Base-by-base conservation (phyloP, 1,284 basidiomycete genomes). In the Cystobasidiaceae sp. region DNA sequence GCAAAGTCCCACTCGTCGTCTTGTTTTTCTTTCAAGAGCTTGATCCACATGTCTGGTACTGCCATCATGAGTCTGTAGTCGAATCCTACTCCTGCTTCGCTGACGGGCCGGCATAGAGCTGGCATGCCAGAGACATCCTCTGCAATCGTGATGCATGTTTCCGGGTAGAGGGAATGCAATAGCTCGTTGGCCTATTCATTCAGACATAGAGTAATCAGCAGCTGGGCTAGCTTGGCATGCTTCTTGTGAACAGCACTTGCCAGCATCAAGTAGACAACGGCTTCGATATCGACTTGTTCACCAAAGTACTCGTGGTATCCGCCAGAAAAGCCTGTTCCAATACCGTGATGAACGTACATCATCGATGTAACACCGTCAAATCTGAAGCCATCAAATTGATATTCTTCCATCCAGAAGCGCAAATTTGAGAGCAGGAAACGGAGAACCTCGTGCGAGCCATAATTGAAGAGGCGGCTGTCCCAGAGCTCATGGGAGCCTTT, bases 41-140 rank as follows among this genome's bases (percentile, higher is more conserved):
- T 97, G 82, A 98, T 98, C 92, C 93, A 98, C 93, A 97, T 97
- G 77, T 98, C 94, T 4, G 94, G 94, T 54, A 98, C 84, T 8
- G 94, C 94, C 94, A 98, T 98, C 25, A 91, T 91, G 49, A 98
- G 80, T 21, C 94, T 87, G 78, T 97, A 98, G 79, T 98, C 94
- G 77, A 98, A 98, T 1, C 94, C 94, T 54, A 98, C 81, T 25
- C 94, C 94, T 48, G 94, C 94, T 70, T 88, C 83, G 21, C 79
- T 73, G 27, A 88, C 86, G 0, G 92, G 86, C 17, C 85, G 81
- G 73, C 94, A 89, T 21, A 98, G 85, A 1, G 96, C 86, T 1
- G 94, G 94, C 94, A 98, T 98, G 23, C 94, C 94, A 11, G 92
- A 96, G 21, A 94, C 94, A 74, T 98, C 94, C 77, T 98, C 94